A percentile compares a stretch with the other conserved stretches of the same genome.
Evolutionary conservation across 768 basidiomycete genomes (phyloP).

Genomic region (Grammothele lineata): DNA sequence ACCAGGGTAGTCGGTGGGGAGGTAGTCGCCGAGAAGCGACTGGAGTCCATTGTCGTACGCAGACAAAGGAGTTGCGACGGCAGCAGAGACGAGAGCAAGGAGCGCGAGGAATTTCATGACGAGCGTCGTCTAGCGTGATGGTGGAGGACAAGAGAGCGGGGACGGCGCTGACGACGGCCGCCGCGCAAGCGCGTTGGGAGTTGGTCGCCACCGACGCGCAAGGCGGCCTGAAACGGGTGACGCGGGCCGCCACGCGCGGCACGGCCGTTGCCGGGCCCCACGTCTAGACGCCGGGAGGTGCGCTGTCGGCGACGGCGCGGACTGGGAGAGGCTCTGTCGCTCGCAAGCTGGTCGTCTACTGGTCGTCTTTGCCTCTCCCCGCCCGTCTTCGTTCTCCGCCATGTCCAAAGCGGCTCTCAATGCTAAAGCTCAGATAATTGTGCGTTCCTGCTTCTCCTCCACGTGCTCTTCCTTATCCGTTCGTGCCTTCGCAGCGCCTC

Average conservation of each 20-base stretch:
- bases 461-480: not conserved
- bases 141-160: slow-evolving; percentile 3
- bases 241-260: too few species aligned
- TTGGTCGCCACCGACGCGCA: not conserved
- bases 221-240: too few species aligned
- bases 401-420: slow-evolving; percentile 69
- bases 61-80: slow-evolving; percentile 36
- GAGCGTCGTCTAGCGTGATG: not conserved
- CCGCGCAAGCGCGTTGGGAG: not conserved
- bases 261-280: too few species aligned
- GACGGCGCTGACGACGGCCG: not conserved
- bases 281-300: too few species aligned
- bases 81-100: slow-evolving; percentile 41
- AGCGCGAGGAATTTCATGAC: slow-evolving; percentile 49
- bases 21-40: slow-evolving; percentile 30
- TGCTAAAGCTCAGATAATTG: slow-evolving; percentile 72
- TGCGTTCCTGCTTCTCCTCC: slow-evolving; percentile 34
- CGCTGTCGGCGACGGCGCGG: too few species aligned
- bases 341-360: too few species aligned
- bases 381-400: not conserved
- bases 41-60: slow-evolving; percentile 29
- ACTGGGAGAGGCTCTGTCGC: too few species aligned
- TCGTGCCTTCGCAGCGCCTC: slow-evolving; percentile 53
- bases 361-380: too few species aligned
- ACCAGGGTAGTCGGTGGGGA: slow-evolving; percentile 41